A percentile compares a stretch with the other conserved stretches of the same genome.
These are phyloP conservation scores for Candida pini DNA, from an alignment of 805 yeast species.

Conservation along the genomic window DNA sequence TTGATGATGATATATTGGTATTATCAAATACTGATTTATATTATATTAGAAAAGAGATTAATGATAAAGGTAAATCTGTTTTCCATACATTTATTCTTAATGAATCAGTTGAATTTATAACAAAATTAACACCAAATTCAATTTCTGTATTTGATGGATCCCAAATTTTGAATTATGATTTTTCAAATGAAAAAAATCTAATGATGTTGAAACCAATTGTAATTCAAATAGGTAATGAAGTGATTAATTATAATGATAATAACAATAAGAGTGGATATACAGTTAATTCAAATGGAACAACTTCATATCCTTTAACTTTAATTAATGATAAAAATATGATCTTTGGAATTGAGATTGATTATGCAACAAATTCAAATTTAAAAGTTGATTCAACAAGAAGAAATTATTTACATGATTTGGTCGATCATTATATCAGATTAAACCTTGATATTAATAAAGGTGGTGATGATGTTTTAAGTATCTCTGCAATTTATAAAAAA, in stretches of 20 bases:
- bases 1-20: constrained; percentile 25
- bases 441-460: constrained; percentile 19
- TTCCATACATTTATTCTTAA: constrained; percentile 22
- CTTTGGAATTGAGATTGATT: constrained; percentile 44
- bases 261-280: constrained; percentile 1
- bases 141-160: constrained; percentile 30
- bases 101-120: constrained; percentile 27
- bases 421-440: constrained; percentile 39
- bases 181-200: constrained; percentile 20
- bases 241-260: constrained; percentile 1
- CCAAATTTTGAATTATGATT: constrained; percentile 26
- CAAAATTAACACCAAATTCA: constrained; percentile 22
- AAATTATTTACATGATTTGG: constrained; percentile 40
- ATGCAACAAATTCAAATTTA: constrained; percentile 17
- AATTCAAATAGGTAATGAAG: constrained; percentile 29
- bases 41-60: constrained; percentile 20
- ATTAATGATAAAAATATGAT: constrained; percentile 42
- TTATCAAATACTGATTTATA: constrained; percentile 25
- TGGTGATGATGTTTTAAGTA: constrained; percentile 22
- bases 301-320: constrained; percentile 46
- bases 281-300: constrained; percentile 26
- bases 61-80: constrained; percentile 8
- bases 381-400: constrained; percentile 32
- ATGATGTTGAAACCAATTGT: constrained; percentile 22
- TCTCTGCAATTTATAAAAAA: constrained; percentile 27